These are phyloP conservation scores for Cercospora zeina DNA, from an alignment of 2,329 filamentous ascomycete genomes.

Conservation along the genomic window DNA sequence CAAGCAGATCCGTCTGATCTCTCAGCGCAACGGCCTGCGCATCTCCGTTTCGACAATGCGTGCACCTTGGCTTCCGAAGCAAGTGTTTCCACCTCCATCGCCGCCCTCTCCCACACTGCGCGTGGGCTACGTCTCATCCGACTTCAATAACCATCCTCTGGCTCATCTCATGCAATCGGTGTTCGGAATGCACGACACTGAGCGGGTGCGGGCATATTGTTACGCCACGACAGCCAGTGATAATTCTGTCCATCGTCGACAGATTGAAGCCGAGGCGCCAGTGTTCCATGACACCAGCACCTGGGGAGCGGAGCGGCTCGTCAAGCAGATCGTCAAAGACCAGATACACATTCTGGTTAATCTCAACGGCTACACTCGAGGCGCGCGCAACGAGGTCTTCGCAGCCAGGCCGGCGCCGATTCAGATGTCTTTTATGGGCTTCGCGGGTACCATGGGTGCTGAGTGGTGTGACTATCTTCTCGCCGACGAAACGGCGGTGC, in stretches of 20 bases:
- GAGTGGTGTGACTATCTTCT: slow-evolving; percentile 99
- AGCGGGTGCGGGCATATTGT: slow-evolving; percentile 79
- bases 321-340: slow-evolving; percentile 82
- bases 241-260: slow-evolving; percentile 80
- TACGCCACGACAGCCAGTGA: slow-evolving; percentile 95
- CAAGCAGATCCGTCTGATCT: slow-evolving; percentile 88
- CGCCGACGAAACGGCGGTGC: slow-evolving; percentile 84
- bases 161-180: slow-evolving; percentile 99
- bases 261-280: slow-evolving; percentile 90
- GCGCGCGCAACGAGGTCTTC: slow-evolving; percentile 96
- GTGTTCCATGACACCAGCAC: slow-evolving; percentile 84
- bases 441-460: slow-evolving; percentile 90
- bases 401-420: slow-evolving; percentile 91
- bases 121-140: slow-evolving; percentile 93
- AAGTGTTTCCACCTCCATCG: slow-evolving; percentile 79
- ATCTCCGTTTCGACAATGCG: slow-evolving; percentile 89
- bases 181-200: slow-evolving; percentile 81
- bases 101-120: slow-evolving; percentile 83
- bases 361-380: slow-evolving; percentile 95
- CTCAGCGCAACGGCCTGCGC: slow-evolving; percentile 86
- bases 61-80: slow-evolving; percentile 78
- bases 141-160: slow-evolving; percentile 97
- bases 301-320: slow-evolving; percentile 81
- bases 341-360: slow-evolving; percentile 94
- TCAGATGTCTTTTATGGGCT: slow-evolving; percentile 99